Evolutionary conservation across 2,329 filamentous ascomycete species (phyloP), one percentile per base, ranked within the genome.

Genomic region (Oidium heveae): DNA sequence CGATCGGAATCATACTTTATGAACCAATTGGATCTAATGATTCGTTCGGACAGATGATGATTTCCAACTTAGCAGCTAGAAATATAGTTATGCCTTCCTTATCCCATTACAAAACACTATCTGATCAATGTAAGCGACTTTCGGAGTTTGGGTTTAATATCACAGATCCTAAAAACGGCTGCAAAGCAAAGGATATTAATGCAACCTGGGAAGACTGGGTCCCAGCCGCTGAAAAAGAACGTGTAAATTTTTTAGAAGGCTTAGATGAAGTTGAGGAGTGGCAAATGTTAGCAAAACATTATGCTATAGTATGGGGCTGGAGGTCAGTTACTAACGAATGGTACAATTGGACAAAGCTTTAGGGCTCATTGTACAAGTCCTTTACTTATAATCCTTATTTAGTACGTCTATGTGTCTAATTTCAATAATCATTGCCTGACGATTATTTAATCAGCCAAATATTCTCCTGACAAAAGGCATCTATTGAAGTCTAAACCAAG

Each of bases 181-280:
- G 75, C 46, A 71, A 71, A 46, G 78, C 74, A 0, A 72, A 72
- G 32, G 77, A 80, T 63, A 72, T 84, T 37, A 71, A 77, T 59
- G 74, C 74, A n/a, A 76, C 94, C 39, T 95, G 84, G 81, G 74
- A 82, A 53, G 68, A 68, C 1, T 96, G 89, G 87, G 72, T 94
- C 2, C 63, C 65, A 0, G 64, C 71, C 0, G 70, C 70, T 1
- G 89, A 96, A 68, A 88, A 86, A 67, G 80, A 84, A 63, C 72
- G 88, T 51, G 78, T 96, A 1, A 82, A 88, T 59, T 68, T 70
- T 12, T 66, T 95, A 28, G 88, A 98, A 66, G 87, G 91, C 62
- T 67, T 98, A 58, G 91, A 98, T 68, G 91, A 98, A 68, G 75
- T 95, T 24, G 91, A 98, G 68, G 91, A 98, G 69, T 94, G 91